These are phyloP conservation scores for Teratosphaeria zuluensis DNA, from an alignment of 2,329 filamentous ascomycete genomes.

Conservation along the genomic window DNA sequence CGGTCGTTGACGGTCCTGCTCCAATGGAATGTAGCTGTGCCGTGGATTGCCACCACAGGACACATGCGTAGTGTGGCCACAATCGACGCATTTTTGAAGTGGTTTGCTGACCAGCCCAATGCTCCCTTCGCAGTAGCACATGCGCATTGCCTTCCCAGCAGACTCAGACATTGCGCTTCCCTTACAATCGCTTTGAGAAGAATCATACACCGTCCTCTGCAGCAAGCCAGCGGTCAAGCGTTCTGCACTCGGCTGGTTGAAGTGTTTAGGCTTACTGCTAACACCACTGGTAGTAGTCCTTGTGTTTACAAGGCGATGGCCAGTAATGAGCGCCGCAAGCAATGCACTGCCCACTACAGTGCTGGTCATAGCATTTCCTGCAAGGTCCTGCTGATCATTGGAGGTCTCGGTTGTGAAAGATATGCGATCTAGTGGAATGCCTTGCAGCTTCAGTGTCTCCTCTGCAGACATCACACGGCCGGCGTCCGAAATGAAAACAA, in stretches of 20 bases:
- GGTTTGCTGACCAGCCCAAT: constrained; percentile 26
- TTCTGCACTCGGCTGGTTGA: no score
- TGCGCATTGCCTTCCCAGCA: constrained; percentile 8
- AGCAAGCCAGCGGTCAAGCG: not conserved
- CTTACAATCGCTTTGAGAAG: not conserved
- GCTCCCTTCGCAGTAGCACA: constrained; percentile 50
- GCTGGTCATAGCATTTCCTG: constrained; percentile 71
- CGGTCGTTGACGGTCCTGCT: constrained; percentile 21
- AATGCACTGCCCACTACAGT: constrained; percentile 60
- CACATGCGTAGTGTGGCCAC: constrained; percentile 46
- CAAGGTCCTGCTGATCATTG: constrained; percentile 55
- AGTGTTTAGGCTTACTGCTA: not conserved
- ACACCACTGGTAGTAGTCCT: not conserved
- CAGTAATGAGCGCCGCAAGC: constrained; percentile 47
- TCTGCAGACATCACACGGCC: constrained; percentile 52
- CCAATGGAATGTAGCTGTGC: constrained; percentile 32
- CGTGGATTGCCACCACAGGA: constrained; percentile 46
- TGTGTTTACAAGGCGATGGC: constrained; percentile 8
- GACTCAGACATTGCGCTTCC: not conserved
- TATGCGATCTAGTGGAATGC: constrained; percentile 54
- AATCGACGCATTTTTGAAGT: constrained; percentile 42
- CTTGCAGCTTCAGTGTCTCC: constrained; percentile 58
- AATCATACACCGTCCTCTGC: not conserved
- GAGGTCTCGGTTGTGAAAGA: constrained; percentile 52
- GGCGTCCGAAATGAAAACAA: constrained; percentile 51